Percentiles rank a stretch among this genome's conserved stretches.
Conservation (phyloP, 2,329 filamentous ascomycete genomes). For the Eutypella sp. region DNA sequence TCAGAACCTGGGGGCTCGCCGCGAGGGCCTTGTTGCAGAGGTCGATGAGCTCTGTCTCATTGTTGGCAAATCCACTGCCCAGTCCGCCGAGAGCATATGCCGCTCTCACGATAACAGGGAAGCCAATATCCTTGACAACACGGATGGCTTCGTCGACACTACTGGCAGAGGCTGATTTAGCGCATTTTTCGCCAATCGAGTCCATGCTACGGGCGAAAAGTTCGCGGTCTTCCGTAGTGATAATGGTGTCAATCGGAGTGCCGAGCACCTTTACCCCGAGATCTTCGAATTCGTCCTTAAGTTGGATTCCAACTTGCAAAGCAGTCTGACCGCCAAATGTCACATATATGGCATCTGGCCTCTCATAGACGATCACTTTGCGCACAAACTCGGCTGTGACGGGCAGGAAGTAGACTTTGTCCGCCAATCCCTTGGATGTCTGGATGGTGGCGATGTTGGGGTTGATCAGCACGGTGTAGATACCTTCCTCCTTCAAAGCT, state of each 20-base stretch:
- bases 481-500: conserved; percentile 93
- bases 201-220: conserved; percentile 98
- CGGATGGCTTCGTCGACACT: conserved; percentile 81
- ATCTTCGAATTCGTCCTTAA: conserved; percentile 92
- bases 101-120: conserved; percentile 93
- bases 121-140: conserved; percentile 88
- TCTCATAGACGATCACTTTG: conserved; percentile 93
- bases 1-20: conserved; percentile 89
- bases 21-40: conserved; percentile 95
- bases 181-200: conserved; percentile 94
- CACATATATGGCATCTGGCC: conserved; percentile 93
- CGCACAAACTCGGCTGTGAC: conserved; percentile 96
- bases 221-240: conserved; percentile 96
- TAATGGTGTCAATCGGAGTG: conserved; percentile 96
- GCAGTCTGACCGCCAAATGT: conserved; percentile 98
- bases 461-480: conserved; percentile 97
- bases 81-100: conserved; percentile 94
- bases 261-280: conserved; percentile 93
- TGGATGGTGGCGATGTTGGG: conserved; percentile 99
- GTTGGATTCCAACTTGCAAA: conserved; percentile 91
- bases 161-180: conserved; percentile 90
- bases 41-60: conserved; percentile 75
- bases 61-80: conserved; percentile 90
- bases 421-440: conserved; percentile 93
- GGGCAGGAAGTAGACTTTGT: conserved; percentile 98